Base-by-base conservation (phyloP, 1,284 basidiomycete species). In the Cutaneotrichosporon sp. region DNA sequence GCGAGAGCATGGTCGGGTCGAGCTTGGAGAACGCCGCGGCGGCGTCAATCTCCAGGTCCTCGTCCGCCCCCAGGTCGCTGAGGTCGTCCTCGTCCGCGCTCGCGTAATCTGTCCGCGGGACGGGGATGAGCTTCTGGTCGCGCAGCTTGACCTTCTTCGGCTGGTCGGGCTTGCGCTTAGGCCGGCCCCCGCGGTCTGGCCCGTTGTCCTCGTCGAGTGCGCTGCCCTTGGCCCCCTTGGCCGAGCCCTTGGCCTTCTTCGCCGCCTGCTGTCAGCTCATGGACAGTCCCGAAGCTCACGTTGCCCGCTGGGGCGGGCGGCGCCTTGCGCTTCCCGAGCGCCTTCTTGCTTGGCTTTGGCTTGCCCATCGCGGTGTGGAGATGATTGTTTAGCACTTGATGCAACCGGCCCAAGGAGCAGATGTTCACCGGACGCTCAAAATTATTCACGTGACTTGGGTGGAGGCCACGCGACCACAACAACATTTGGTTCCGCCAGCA, bases 141-240 rank as follows among this genome's bases (percentile, higher is more conserved):
- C 78, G 59, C 55, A 79, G 65, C 64, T 80, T 80, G 63, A 79
- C 63, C 68, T 79, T 79, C 66, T 79, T 80, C 5, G 73, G 74
- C 65, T 78, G 77, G 60, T 79, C 77, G 3, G 73, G 64, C 34
- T 64, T 63, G 29, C 76, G 67, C 53, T 76, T 78, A 10, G 75
- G 76, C 59, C 76, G 75, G 24, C 76, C 78, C 7, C 72, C 73
- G 2, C 72, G 71, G 20, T 71, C 72, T 8, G 63, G 49, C 46
- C 65, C 63, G 31, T 36, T 47, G 16, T 51, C 55, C 13, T 49
- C 52, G 10, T 36, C 36, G 27, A n/a, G 25, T 27, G 25, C 25
- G 16, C 18, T 29, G 27, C 27, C 47, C 8, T 61, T 56, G 38
- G 67, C 29, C 29, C 27, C 47, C 8, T 61, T 56, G 38, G 67